A percentile compares a stretch with the other conserved stretches of the same genome.
These are phyloP conservation scores for Hypholoma sublateritium DNA, from an alignment of 768 basidiomycete species.

Conservation along the genomic window DNA sequence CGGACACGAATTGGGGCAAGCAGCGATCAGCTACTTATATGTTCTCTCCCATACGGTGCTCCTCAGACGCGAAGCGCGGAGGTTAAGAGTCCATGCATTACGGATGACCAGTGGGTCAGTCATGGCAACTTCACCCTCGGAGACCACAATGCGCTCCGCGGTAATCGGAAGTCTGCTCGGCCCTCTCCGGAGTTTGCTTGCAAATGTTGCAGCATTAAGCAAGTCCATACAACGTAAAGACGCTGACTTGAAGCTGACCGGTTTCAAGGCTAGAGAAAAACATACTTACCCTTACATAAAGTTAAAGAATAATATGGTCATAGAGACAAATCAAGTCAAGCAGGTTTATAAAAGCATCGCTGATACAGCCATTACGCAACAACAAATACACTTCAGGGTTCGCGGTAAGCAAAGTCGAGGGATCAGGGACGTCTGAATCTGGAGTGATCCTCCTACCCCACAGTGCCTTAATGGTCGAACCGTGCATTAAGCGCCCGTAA, in stretches of 20 bases:
- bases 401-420: no score
- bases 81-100: not conserved
- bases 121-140: not conserved
- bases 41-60: not conserved
- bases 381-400: no score
- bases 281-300: no score
- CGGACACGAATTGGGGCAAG: not conserved
- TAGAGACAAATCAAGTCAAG: no score
- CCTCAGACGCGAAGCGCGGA: not conserved
- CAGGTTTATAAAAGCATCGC: not conserved
- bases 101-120: not conserved
- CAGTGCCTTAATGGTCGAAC: not conserved
- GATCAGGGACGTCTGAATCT: no score
- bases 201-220: not conserved
- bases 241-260: not conserved
- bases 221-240: not conserved
- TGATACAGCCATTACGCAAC: not conserved
- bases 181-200: not conserved
- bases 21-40: not conserved
- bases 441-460: not conserved
- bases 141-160: not conserved
- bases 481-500: conserved; percentile 1
- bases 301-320: no score
- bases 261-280: not conserved
- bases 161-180: not conserved